phyloP scores from a whole-genome alignment of 805 yeast genomes.

The Wickerhamiella kurtzmanii region DNA sequence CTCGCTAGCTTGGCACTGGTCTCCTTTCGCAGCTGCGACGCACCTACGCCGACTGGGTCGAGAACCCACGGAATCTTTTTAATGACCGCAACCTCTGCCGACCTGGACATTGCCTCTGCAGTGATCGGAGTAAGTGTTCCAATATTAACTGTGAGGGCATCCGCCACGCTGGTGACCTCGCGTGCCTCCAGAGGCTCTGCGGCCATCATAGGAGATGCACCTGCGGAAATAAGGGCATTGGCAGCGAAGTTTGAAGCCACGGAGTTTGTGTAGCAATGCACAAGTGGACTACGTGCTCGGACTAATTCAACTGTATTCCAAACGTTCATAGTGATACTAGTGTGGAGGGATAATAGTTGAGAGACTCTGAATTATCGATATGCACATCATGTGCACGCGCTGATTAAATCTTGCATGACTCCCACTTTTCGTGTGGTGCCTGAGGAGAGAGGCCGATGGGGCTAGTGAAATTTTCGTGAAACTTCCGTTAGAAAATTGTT shows the following conservation, averaged over 20 bases:
- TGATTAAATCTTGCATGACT: background rate
- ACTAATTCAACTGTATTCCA: conserved; percentile 18
- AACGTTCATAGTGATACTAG: conserved; percentile 8
- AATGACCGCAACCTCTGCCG: conserved; percentile 40
- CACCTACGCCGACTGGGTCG: conserved; percentile 93
- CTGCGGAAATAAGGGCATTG: conserved; percentile 68
- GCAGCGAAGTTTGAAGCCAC: conserved; percentile 88
- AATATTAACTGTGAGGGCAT: conserved; percentile 54
- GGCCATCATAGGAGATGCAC: conserved; percentile 84
- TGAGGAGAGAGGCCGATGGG: too few relatives aligned
- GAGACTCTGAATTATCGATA: conserved; percentile 43
- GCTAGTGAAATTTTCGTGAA: too few relatives aligned
- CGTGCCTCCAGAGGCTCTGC: conserved; percentile 53
- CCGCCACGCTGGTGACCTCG: conserved; percentile 46
- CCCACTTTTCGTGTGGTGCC: too few relatives aligned
- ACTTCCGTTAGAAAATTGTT: too few relatives aligned
- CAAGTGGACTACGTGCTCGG: conserved; percentile 37
- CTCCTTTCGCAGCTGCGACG: conserved; percentile 43
- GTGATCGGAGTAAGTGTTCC: conserved; percentile 37
- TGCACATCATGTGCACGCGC: conserved; percentile 27
- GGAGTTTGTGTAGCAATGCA: conserved; percentile 76
- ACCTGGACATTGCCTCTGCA: conserved; percentile 11
- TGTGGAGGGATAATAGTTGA: conserved; percentile 36
- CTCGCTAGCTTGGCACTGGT: conserved; percentile 39
- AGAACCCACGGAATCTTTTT: conserved; percentile 51